Evolutionary conservation across 1,139 yeast genomes (phyloP), one percentile per base, ranked within the genome.

Genomic region (Candida sp.): DNA sequence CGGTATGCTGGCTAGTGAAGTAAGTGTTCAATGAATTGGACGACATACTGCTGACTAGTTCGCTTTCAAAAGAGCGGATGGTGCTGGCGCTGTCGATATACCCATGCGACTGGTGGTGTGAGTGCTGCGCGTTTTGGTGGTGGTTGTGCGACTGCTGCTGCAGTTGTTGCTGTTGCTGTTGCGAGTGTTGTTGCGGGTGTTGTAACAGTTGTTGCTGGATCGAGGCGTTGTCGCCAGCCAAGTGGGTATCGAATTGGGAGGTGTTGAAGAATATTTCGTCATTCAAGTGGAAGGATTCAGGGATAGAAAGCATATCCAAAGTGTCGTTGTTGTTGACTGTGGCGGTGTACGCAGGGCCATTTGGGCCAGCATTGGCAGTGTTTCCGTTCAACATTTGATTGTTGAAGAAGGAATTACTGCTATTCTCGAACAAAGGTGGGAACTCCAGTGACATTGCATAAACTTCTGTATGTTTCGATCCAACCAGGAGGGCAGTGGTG

Each of bases 211-310:
- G 46, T 52, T 41, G 46, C 12, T 32, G 41, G 17, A 39, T 40
- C 40, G 12, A 4, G 43, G 3, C 9, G 11, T 34, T 35, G 44
- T 44, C 49, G 9, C 31, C 49, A 23, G 47, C 50, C 25, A 47
- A 12, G 42, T 44, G 49, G 39, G 41, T 49, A 31, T 46, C 23
- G 17, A 50, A 49, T 25, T 50, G 48, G 25, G 58, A 53, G 47
- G 55, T 58, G 47, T 53, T 53, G 42, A 63, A 63, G 49, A 65
- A 63, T 7, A 61, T 54, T 50, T 65, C 68, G 50, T 63, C 67
- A 54, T 63, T 63, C 28, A 63, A 49, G 45, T 58, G 63, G 31
- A 61, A 49, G 22, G 63, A 58, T 42, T 61, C 67, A n/a, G 58
- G 49, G 35, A 55, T 30, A 8, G 48, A 44, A 27, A 46, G 33